phyloP scores from a whole-genome alignment of 2,329 filamentous ascomycete genomes.

The Coleophoma crateriformis region DNA sequence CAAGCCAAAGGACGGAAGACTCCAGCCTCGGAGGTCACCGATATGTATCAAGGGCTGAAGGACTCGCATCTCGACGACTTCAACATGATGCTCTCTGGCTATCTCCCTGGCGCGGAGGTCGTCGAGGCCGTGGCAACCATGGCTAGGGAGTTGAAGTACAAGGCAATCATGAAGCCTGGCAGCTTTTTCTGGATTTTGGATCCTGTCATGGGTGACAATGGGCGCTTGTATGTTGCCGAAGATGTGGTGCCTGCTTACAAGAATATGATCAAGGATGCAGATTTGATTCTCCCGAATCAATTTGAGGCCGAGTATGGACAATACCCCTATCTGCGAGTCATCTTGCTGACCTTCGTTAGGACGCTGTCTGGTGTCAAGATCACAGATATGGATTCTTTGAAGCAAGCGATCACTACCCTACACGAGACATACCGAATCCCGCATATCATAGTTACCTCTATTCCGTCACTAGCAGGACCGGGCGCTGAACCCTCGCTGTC shows the following conservation, averaged over 20 bases:
- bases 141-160: slow-evolving; percentile 70
- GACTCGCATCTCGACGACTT: slow-evolving; percentile 83
- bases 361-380: slow-evolving; percentile 83
- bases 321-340: not conserved
- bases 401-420: slow-evolving; percentile 67
- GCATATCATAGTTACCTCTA: slow-evolving; percentile 89
- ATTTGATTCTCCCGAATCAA: slow-evolving; percentile 92
- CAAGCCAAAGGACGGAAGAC: slow-evolving; percentile 83
- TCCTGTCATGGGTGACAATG: slow-evolving; percentile 97
- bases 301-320: slow-evolving; percentile 84
- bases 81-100: slow-evolving; percentile 91
- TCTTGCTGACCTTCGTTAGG: slow-evolving; percentile 37
- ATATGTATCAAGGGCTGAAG: slow-evolving; percentile 79
- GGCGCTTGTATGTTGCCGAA: slow-evolving; percentile 82
- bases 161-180: slow-evolving; percentile 56
- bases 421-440: slow-evolving; percentile 74
- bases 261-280: slow-evolving; percentile 70
- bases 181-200: slow-evolving; percentile 97
- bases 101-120: slow-evolving; percentile 81
- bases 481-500: slow-evolving; percentile 51
- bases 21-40: slow-evolving; percentile 74
- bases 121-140: slow-evolving; percentile 83
- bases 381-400: slow-evolving; percentile 65
- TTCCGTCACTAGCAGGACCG: slow-evolving; percentile 56
- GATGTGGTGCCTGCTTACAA: slow-evolving; percentile 92